These are phyloP conservation scores for Fusarium veterinarium DNA, from an alignment of 2,329 filamentous ascomycete species.

Conservation along the genomic window DNA sequence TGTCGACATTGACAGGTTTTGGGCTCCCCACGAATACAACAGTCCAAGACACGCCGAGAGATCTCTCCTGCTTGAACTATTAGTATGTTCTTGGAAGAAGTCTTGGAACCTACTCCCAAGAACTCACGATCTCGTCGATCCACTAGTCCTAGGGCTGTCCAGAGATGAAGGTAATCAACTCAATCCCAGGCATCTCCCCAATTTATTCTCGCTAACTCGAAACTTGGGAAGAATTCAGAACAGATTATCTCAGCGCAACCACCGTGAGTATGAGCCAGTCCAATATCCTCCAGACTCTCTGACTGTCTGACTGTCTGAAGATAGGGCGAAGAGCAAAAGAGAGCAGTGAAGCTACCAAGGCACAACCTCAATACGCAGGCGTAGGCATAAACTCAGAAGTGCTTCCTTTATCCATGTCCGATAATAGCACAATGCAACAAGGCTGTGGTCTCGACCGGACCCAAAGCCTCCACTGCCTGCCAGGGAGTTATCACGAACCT, in stretches of 20 bases:
- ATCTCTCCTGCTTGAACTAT: background rate
- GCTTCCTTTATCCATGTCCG: fast-evolving
- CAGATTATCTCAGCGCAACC: background rate
- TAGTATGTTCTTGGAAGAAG: background rate
- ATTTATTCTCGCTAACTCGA: background rate
- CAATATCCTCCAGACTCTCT: background rate
- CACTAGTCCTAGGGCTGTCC: background rate
- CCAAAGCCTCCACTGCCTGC: background rate
- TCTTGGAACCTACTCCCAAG: background rate
- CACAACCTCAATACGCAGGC: background rate
- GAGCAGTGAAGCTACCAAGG: background rate
- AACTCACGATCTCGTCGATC: background rate
- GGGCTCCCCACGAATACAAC: background rate
- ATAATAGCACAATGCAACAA: background rate
- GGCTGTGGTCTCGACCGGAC: background rate
- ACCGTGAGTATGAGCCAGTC: background rate
- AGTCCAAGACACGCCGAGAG: background rate
- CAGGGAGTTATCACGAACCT: background rate
- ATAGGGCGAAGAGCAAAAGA: background rate
- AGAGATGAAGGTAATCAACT: background rate
- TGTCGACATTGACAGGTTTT: background rate
- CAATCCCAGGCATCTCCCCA: background rate
- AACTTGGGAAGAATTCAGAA: background rate
- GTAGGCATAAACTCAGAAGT: background rate
- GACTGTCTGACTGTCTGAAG: background rate